Percentiles rank a stretch among this genome's conserved stretches.
phyloP scores from a whole-genome alignment of 2,329 filamentous ascomycete species.

The Stagonosporopsis vannaccii region DNA sequence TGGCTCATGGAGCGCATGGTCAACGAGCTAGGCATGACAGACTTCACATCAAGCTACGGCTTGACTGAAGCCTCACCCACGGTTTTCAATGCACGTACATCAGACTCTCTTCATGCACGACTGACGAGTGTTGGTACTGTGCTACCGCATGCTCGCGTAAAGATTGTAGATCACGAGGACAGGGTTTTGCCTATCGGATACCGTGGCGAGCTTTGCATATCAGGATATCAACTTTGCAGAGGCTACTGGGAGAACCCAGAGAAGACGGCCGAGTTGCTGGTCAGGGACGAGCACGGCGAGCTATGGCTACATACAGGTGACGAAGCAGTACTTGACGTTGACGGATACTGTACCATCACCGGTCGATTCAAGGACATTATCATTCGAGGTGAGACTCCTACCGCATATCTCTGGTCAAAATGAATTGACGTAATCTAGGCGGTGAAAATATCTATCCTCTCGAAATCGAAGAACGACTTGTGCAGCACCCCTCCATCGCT shows the following conservation, averaged over 20 bases:
- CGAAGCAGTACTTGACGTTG: slow-evolving; percentile 49
- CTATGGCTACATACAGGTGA: slow-evolving; percentile 51
- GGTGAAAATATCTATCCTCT: slow-evolving; percentile 65
- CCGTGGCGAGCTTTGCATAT: slow-evolving; percentile 77
- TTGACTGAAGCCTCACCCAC: slow-evolving; percentile 82
- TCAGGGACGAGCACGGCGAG: slow-evolving; percentile 67
- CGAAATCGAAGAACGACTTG: slow-evolving; percentile 77
- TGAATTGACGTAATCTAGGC: slow-evolving; percentile 29
- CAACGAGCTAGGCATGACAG: slow-evolving; percentile 74
- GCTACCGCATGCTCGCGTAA: slow-evolving; percentile 76
- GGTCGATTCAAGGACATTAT: slow-evolving; percentile 83
- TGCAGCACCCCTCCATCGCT: slow-evolving; percentile 67
- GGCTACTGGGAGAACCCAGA: slow-evolving; percentile 72
- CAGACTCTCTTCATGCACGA: slow-evolving; percentile 71
- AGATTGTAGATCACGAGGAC: slow-evolving; percentile 75
- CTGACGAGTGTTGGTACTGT: slow-evolving; percentile 77
- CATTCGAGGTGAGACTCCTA: slow-evolving; percentile 63
- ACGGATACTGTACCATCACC: slow-evolving; percentile 73
- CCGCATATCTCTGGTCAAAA: neutral
- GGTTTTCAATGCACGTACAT: slow-evolving; percentile 80
- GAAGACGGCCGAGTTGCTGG: slow-evolving; percentile 76
- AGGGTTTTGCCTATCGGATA: slow-evolving; percentile 71
- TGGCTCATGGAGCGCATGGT: slow-evolving; percentile 78
- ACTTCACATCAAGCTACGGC: slow-evolving; percentile 66
- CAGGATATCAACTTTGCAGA: slow-evolving; percentile 76